Conservation (phyloP, 2,329 filamentous ascomycete species). For the Truncatella angustata region DNA sequence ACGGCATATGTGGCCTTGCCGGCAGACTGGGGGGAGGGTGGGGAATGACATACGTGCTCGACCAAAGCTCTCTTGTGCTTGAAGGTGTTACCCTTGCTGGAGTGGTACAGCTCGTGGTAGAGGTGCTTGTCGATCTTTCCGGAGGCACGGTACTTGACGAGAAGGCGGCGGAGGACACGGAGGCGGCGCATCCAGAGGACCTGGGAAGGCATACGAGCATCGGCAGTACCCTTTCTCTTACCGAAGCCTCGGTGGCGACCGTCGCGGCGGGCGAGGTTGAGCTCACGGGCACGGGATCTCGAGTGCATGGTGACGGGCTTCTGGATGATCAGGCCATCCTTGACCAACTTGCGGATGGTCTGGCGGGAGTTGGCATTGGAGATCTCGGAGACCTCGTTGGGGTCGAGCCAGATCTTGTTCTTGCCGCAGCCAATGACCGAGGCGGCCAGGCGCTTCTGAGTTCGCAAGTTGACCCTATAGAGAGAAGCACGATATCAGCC, state of each 20-base stretch:
- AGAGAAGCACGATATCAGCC: constrained; percentile 20
- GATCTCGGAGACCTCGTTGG: constrained; percentile 99
- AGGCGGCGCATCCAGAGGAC: constrained; percentile 99
- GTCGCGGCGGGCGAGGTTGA: constrained; percentile 91
- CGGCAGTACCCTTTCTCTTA: constrained; percentile 99
- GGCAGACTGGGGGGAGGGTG: no score
- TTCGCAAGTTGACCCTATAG: constrained; percentile 96
- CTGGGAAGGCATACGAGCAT: constrained; percentile 99
- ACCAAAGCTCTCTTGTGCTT: constrained; percentile 99
- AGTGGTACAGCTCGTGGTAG: constrained; percentile 99
- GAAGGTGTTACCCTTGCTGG: constrained; percentile 99
- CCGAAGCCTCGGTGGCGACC: constrained; percentile 98
- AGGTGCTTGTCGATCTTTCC: constrained; percentile 99
- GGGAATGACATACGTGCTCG: constrained; percentile 84
- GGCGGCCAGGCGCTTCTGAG: constrained; percentile 99
- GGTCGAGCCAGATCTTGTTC: constrained; percentile 99
- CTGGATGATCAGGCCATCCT: constrained; percentile 99
- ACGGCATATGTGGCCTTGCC: no score
- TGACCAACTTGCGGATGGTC: constrained; percentile 98
- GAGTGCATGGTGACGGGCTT: constrained; percentile 99
- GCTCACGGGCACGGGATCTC: constrained; percentile 89
- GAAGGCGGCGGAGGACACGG: constrained; percentile 96
- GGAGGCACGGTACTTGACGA: constrained; percentile 99
- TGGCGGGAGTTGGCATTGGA: constrained; percentile 99
- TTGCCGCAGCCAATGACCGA: constrained; percentile 98